Conservation (phyloP, 2,329 filamentous ascomycete genomes). For the Meredithiella fracta region DNA sequence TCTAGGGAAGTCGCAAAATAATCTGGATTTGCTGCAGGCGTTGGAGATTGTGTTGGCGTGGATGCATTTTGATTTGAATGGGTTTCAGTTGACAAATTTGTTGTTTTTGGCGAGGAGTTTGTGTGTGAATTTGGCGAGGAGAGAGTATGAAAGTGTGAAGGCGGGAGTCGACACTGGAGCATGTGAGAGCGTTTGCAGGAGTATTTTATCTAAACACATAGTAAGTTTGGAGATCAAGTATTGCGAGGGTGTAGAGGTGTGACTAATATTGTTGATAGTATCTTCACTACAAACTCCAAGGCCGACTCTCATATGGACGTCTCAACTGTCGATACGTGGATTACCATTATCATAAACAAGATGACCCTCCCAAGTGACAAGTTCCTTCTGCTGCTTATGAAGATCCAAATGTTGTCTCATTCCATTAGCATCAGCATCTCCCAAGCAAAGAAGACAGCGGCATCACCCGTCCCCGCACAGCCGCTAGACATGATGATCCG, state of each 20-base stretch:
- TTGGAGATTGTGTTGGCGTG: slow-evolving; percentile 30
- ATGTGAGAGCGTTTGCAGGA: slow-evolving; percentile 31
- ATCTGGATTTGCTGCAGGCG: slow-evolving; percentile 31
- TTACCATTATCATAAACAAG: slow-evolving; percentile 25
- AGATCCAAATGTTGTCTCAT: slow-evolving; percentile 32
- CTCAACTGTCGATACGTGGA: slow-evolving; percentile 28
- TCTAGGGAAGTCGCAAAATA: slow-evolving; percentile 26
- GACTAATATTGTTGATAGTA: slow-evolving; percentile 17
- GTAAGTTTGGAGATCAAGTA: slow-evolving; percentile 23
- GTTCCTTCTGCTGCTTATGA: slow-evolving; percentile 29
- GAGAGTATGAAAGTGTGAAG: slow-evolving; percentile 14
- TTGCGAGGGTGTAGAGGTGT: no score
- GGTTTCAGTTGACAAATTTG: slow-evolving; percentile 33
- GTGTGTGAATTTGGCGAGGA: slow-evolving; percentile 18
- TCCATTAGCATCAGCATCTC: slow-evolving; percentile 28
- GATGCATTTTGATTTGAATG: slow-evolving; percentile 25
- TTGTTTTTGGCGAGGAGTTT: slow-evolving; percentile 27
- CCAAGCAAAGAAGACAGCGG: slow-evolving; percentile 15
- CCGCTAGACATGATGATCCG: slow-evolving; percentile 27
- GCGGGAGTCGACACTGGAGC: slow-evolving; percentile 21
- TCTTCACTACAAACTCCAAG: slow-evolving; percentile 31
- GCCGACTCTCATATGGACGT: slow-evolving; percentile 33
- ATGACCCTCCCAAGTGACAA: slow-evolving; percentile 29
- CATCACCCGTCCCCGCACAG: slow-evolving; percentile 15
- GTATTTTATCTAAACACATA: slow-evolving; percentile 35